These are phyloP conservation scores for Flueggea neowawraea DNA, from an alignment of 441 rosid species.

Conservation along the genomic window DNA sequence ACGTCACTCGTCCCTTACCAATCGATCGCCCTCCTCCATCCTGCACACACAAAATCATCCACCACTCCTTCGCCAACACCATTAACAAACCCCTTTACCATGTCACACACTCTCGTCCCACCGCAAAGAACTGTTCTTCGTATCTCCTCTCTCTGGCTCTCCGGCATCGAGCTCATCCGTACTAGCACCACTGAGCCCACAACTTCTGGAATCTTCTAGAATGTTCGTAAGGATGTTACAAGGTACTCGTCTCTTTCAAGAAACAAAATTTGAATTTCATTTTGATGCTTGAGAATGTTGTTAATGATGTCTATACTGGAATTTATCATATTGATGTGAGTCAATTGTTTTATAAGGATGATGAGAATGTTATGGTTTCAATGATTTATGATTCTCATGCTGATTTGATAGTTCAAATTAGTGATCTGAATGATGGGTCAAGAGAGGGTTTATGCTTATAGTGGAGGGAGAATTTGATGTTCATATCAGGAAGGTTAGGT, in stretches of 20 bases:
- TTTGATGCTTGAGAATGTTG: constrained; percentile 83
- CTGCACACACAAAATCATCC: constrained; percentile 47
- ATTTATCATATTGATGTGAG: constrained; percentile 61
- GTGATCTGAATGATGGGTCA: constrained; percentile 18
- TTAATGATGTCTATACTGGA: constrained; percentile 73
- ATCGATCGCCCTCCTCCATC: constrained; percentile 50
- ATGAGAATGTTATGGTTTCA: constrained; percentile 18
- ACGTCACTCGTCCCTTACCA: constrained; percentile 49
- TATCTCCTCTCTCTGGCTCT: constrained; percentile 75
- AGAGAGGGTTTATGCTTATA: constrained; percentile 58
- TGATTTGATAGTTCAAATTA: constrained; percentile 60
- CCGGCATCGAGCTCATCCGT: constrained; percentile 76
- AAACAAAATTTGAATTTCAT: constrained; percentile 39
- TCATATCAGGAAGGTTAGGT: constrained; percentile 33
- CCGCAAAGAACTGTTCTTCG: constrained; percentile 39
- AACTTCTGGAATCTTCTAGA: constrained; percentile 65
- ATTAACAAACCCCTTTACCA: constrained; percentile 61
- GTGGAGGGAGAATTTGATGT: constrained; percentile 46
- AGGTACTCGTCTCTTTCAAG: constrained; percentile 56
- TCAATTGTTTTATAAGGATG: constrained; percentile 44
- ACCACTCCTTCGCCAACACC: constrained; percentile 80
- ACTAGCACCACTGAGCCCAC: constrained; percentile 90
- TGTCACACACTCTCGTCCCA: constrained; percentile 54
- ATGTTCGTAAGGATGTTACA: constrained; percentile 67
- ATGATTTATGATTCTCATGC: constrained; percentile 30